Conservation (phyloP, 169 alveolate species). For the Theileria orientalis region DNA sequence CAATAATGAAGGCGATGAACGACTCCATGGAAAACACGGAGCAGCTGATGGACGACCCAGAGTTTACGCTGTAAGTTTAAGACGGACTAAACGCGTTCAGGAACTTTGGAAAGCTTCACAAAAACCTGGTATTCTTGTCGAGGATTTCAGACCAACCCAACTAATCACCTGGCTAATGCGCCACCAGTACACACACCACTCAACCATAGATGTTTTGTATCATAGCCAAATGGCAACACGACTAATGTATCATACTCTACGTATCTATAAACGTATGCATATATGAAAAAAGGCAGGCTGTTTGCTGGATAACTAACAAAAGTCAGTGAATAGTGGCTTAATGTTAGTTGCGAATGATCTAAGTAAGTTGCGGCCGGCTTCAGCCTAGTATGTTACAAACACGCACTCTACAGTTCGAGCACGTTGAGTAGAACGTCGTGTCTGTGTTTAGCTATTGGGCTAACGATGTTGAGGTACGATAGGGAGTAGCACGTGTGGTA, state of each 20-base stretch:
- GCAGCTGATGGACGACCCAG: conserved; percentile 1
- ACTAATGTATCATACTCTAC: too few species aligned
- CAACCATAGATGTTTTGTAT: too few species aligned
- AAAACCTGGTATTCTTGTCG: conserved; percentile 25
- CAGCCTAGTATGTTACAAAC: too few species aligned
- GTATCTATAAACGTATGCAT: too few species aligned
- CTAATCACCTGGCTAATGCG: background rate
- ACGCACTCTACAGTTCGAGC: background rate
- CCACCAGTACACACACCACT: background rate
- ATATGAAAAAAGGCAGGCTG: too few species aligned
- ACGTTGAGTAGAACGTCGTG: conserved; percentile 7
- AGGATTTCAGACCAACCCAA: conserved; percentile 54
- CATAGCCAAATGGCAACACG: too few species aligned
- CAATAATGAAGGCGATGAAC: background rate
- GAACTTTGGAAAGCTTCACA: conserved; percentile 19
- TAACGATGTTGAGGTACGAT: conserved; percentile 81
- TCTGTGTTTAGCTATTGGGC: background rate
- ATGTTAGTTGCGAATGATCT: too few species aligned
- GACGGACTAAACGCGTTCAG: background rate
- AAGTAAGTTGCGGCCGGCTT: too few species aligned
- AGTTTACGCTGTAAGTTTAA: conserved; percentile 8
- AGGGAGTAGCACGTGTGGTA: conserved; percentile 94
- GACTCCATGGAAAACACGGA: background rate
- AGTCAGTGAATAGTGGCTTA: too few species aligned
- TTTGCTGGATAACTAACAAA: too few species aligned